Evolutionary conservation across 2,329 filamentous ascomycete genomes (phyloP), one percentile per base, ranked within the genome.

Genomic region (Paecilomyces dactylethromorphus): DNA sequence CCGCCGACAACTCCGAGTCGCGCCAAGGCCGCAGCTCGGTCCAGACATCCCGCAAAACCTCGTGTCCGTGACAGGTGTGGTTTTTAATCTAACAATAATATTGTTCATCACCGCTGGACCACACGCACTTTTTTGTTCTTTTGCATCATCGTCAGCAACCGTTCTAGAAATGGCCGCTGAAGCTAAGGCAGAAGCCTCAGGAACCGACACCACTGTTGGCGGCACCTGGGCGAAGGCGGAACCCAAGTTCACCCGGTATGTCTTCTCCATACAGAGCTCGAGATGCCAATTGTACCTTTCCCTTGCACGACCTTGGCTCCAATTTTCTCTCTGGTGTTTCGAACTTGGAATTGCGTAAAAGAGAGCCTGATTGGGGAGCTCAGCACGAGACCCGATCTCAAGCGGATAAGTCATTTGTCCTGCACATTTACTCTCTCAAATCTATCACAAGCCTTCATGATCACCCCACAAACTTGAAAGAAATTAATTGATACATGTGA

Each of bases 191-290:
- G 39, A 45, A 45, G 15, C 39, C 6, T 18, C 39, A 45, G 39
- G 15, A 45, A 45, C 39, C 18, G 58, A 63, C 12, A 64, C 62
- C 35, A 49, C 58, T 13, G 15, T 59, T 69, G 58, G 71, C 78
- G 24, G 79, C n/a, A 45, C 80, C 65, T 78, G 82, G 62, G 78
- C 87, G 60, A 84, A 82, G 58, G 85, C 66, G 18, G 71, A 84
- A 69, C 74, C 78, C 59, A 87, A 86, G 66, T 91, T 90, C 68
- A 78, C 87, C 65, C 82, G 78, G 87, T 88, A 76, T 67, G 80
- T 69, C 57, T 35, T 33, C 53, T 54, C 49, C 24, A 22, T 18
- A 24, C 54, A 55, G 52, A 33, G 24, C 52, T 35, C 31, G 5
- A 49, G 39, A 45, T 45, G 39, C 1, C 39, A 10, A 45, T 45